These are phyloP conservation scores for Chalciporus sphaerocephalus DNA, from an alignment of 768 basidiomycete genomes.

Conservation along the genomic window DNA sequence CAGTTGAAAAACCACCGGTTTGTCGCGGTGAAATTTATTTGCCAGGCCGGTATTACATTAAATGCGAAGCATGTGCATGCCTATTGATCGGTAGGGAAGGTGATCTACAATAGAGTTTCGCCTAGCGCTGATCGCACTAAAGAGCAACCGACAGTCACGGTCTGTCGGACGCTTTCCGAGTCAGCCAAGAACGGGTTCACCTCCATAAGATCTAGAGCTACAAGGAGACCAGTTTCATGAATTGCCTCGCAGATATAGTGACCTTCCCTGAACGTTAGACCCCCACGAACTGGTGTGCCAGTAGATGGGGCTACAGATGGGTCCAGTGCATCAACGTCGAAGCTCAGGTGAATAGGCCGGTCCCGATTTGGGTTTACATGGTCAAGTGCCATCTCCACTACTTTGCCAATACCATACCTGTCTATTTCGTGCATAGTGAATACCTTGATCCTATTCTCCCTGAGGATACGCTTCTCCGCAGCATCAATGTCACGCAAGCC, in stretches of 20 bases:
- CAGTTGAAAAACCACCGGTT: neutral
- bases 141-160: conserved; percentile 87
- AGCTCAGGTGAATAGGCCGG: conserved; percentile 89
- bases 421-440: conserved; percentile 93
- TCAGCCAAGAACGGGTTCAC: conserved; percentile 94
- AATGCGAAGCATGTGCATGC: neutral
- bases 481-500: conserved; percentile 91
- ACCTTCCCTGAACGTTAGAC: conserved; percentile 95
- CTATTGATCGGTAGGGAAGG: neutral
- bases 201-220: conserved; percentile 94
- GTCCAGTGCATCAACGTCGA: conserved; percentile 94
- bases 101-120: conserved; percentile 31
- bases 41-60: conserved; percentile 1
- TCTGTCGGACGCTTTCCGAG: conserved; percentile 70
- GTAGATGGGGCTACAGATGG: conserved; percentile 95
- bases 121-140: conserved; percentile 79
- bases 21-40: neutral
- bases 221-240: conserved; percentile 87
- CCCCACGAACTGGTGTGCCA: conserved; percentile 91
- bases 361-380: conserved; percentile 84
- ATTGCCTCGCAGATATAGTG: conserved; percentile 96
- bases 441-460: conserved; percentile 73
- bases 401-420: conserved; percentile 85
- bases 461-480: conserved; percentile 84
- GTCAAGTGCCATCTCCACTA: conserved; percentile 95